Evolutionary conservation across 495 filamentous ascomycete species (phyloP).

Genomic region (Talaromyces ruber): DNA sequence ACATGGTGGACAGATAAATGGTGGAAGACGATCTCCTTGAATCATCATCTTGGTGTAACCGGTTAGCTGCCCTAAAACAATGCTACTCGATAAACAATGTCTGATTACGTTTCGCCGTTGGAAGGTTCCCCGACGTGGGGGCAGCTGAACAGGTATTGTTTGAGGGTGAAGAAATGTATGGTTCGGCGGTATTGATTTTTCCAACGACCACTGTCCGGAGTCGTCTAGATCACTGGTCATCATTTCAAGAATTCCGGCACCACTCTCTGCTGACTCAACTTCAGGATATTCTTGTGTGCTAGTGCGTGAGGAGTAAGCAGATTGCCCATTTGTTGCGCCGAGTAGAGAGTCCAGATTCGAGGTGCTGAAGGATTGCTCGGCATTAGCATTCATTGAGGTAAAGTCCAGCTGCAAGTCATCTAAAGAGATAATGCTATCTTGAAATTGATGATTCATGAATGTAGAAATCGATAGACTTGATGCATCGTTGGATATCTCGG

Average conservation of each 20-base stretch:
- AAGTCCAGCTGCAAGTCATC: neutral
- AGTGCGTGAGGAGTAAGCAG: neutral
- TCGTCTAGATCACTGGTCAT: neutral
- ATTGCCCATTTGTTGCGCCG: neutral
- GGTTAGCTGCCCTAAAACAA: constrained; percentile 1
- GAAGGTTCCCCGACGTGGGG: neutral
- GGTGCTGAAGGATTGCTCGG: neutral
- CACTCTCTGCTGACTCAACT: neutral
- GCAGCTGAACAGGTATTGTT: neutral
- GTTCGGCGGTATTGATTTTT: neutral
- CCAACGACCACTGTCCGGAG: neutral
- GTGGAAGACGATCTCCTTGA: constrained; percentile 2
- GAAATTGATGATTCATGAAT: neutral
- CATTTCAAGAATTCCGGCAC: neutral
- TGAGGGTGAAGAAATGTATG: neutral
- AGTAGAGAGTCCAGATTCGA: neutral
- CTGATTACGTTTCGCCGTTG: neutral
- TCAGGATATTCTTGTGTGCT: neutral
- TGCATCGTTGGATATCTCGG: neutral
- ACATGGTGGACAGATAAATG: constrained; percentile 5
- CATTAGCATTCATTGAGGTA: neutral
- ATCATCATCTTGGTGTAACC: constrained; percentile 4
- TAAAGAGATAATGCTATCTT: neutral
- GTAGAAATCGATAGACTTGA: neutral
- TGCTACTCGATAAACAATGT: neutral